Evolutionary conservation across 306 rosid genomes (phyloP), one percentile per base, ranked within the genome.

Genomic region (Castanea mollissima): DNA sequence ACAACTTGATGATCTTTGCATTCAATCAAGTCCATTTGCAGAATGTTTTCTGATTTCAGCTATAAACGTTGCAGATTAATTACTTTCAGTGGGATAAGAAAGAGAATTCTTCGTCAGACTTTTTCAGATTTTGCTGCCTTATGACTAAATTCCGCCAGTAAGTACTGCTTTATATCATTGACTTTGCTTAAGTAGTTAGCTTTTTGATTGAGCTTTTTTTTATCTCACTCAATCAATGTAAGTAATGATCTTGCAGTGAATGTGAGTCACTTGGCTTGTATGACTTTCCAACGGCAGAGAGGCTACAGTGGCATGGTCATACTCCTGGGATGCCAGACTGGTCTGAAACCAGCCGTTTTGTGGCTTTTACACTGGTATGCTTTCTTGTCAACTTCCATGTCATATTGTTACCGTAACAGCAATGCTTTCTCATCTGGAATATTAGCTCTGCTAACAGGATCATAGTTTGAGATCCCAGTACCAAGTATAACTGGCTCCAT

Each of bases 251-350:
- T 76, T 85, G 82, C 89, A 95, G 99, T 82, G 97, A 92, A 88
- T 91, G 98, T 60, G 97, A 91, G 84, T 91, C 98, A 6, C 91
- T 93, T 38, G 93, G 97, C 80, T 79, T 93, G 77, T 80, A 87
- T 58, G 96, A 93, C 85, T 95, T 91, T 80, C 97, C 99, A 21
- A 95, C 98, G 16, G 89, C 98, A 52, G 83, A 88, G 87, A 90
- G 96, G 88, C 88, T 95, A 79, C 97, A 89, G 83, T 95, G 98
- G 99, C 99, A 95, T 78, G 99, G 99, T 58, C 94, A 81, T 81
- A 74, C 89, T 87, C 99, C 97, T 44, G 90, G 82, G 81, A 57
- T 18, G 72, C 99, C 99, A 73, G 90, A 93, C 84, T 95, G 99
- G 99, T 90, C 98, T 71, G 65, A 83, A 86, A 86, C 79, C 65